Evolutionary conservation across 202 grass and related monocot species (phyloP), one percentile per base, ranked within the genome.

Genomic region (Musa balbisiana): DNA sequence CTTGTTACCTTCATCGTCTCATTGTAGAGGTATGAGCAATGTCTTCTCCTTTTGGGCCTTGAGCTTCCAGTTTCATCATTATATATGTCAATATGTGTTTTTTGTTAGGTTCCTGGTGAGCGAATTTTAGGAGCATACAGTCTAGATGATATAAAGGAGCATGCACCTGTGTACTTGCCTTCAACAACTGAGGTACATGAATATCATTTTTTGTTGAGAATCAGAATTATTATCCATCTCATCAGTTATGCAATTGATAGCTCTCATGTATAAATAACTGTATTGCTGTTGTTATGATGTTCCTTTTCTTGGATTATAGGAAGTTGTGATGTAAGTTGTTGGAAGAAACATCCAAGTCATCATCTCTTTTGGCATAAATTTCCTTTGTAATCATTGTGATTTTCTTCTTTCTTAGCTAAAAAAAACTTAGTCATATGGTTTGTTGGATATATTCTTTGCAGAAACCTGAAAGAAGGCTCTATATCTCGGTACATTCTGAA

Each of bases 1-100:
- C 94, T 78, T 97, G 85, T 78, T 97, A 89, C 81, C 83, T 91
- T 86, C 94, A 93, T 79, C 90, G 90, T 74, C 94, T 97, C 70
- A 84, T 86, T 83, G 79, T 97, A 79, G 94, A 97, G 94, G 93
- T 97, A 89, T 51, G 66, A 53, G 64, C 64, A 33, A 64, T 21
- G 77, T 21, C 67, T 67, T 66, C 17, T 69, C 72, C 69, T 77
- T 65, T 11, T 24, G 11, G 23, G 8, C 79, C 53, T 62, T 56
- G 3, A 65, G 63, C 63, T 65, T 20, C 67, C 51, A 73, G 19
- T 69, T 52, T 8, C 63, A 55, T 55, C 70, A n/a, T 33, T 81
- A 74, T 80, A 15, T 81, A 17, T 6, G 19, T 70, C 4, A 21
- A 81, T 59, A 10, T 81, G 50, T 81, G 80, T 53, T 83, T 51